phyloP scores from a whole-genome alignment of 2,329 filamentous ascomycete species.

The Zasmidium cellare region DNA sequence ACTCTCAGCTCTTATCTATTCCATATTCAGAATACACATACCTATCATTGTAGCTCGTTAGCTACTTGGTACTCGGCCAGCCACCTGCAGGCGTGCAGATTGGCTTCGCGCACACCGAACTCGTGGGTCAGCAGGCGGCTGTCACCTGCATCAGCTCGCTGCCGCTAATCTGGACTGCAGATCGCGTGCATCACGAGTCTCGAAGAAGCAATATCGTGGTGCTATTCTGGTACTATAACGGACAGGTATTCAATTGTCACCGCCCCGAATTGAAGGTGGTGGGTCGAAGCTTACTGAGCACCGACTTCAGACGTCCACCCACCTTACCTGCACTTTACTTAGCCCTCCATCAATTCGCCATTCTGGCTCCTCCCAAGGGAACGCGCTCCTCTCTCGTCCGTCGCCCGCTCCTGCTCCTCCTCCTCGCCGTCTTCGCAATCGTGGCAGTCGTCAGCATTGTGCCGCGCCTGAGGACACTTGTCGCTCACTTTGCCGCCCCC shows the following conservation, averaged over 20 bases:
- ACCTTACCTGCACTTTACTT: too few relatives aligned
- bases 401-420: constrained; percentile 31
- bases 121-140: background rate
- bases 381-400: constrained; percentile 15
- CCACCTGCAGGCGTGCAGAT: background rate
- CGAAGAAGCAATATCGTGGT: background rate
- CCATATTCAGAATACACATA: background rate
- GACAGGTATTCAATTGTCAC: background rate
- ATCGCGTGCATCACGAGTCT: background rate
- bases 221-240: background rate
- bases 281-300: background rate
- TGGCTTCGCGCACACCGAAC: background rate
- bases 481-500: constrained; percentile 29
- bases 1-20: too few relatives aligned
- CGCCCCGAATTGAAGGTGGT: background rate
- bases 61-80: background rate
- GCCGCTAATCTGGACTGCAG: background rate
- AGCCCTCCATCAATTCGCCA: too few relatives aligned
- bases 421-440: constrained; percentile 33
- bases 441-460: constrained; percentile 36
- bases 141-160: background rate
- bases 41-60: too few relatives aligned
- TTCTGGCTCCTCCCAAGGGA: constrained; percentile 3
- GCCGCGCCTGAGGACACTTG: constrained; percentile 33
- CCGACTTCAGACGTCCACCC: background rate